Base-by-base conservation (phyloP, 176 grass and related monocot species). In the Puya raimondii region DNA sequence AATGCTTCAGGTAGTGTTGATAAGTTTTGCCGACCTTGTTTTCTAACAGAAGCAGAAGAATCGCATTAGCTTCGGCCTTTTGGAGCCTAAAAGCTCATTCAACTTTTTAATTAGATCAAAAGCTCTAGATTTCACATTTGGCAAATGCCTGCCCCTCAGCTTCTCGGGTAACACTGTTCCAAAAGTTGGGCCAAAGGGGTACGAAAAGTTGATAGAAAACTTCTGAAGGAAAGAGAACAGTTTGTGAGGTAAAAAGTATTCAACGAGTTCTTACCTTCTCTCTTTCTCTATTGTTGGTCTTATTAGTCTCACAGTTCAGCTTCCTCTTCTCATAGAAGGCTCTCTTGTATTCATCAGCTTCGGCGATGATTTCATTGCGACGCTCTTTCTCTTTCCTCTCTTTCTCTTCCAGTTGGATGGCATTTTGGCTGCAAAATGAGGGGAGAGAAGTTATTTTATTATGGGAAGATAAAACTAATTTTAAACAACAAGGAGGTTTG, bases 381-480 rank as follows among this genome's bases (percentile, higher is more conserved):
- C 77, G 77, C 76, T 92, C 89, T 70, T 59, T 92, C 89, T 92
- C 89, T 74, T 68, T 88, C 22, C 86, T 75, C 57, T 81, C 77
- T 68, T 92, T 86, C 80, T 92, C 82, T 70, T 85, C 82, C 76
- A 88, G 67, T 51, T 74, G 70, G 64, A 85, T 11, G 21, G 68
- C 67, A 79, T 92, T 92, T 51, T 83, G 85, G 17, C 85, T 92
- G 76, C 70, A 48, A 0, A 42, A 42, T 7, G 4, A 6, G 4
- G 33, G 4, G 33, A 42, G 33, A 42, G 0, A 7, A 42, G 33
- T 42, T 6, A 42, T 42, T 42, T 33, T 33, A 33, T 33, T 33
- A 33, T 33, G 29, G 29, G 29, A 33, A 33, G 3, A 33, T 5
- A 4, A 33, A 33, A 33, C 29, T 33, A 33, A 33, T 5, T 33